phyloP scores from a whole-genome alignment of 768 basidiomycete species.

The Amylocystis lapponica region DNA sequence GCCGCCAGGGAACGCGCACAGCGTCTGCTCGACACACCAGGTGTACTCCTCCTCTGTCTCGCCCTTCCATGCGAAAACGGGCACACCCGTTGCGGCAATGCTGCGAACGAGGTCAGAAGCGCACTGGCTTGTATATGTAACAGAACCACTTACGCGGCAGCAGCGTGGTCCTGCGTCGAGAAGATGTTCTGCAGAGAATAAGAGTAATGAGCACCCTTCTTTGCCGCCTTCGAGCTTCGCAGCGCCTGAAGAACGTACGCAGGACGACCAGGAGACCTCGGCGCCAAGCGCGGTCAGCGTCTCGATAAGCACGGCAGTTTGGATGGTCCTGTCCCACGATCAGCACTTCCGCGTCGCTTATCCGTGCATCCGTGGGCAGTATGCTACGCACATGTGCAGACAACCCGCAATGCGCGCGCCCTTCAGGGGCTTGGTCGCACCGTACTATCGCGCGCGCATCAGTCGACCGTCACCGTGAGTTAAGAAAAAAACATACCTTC shows the following conservation, averaged over 20 bases:
- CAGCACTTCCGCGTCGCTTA: no score
- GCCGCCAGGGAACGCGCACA: slow-evolving; percentile 80
- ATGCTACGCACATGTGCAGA: slow-evolving; percentile 77
- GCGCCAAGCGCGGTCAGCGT: slow-evolving; percentile 94
- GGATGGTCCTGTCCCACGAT: slow-evolving; percentile 75
- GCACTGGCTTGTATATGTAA: background rate
- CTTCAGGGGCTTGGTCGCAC: slow-evolving; percentile 75
- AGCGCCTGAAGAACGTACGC: slow-evolving; percentile 50
- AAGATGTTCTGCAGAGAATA: slow-evolving; percentile 78
- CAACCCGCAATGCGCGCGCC: slow-evolving; percentile 97
- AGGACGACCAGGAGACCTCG: slow-evolving; percentile 98
- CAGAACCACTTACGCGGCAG: slow-evolving; percentile 69
- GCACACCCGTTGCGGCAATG: slow-evolving; percentile 96
- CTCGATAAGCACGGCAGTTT: slow-evolving; percentile 98
- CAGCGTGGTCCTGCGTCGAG: slow-evolving; percentile 99
- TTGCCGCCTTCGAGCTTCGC: no score
- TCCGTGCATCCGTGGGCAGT: background rate
- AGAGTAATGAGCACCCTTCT: background rate
- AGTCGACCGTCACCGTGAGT: background rate
- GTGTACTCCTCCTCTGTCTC: slow-evolving; percentile 98
- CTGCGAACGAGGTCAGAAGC: slow-evolving; percentile 31
- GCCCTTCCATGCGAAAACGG: slow-evolving; percentile 99
- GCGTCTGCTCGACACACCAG: slow-evolving; percentile 97
- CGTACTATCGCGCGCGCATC: slow-evolving; percentile 47
- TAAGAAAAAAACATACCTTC: slow-evolving; percentile 51